Evolutionary conservation across 208 protist species (phyloP).

Genomic region (Porcisia deanei): DNA sequence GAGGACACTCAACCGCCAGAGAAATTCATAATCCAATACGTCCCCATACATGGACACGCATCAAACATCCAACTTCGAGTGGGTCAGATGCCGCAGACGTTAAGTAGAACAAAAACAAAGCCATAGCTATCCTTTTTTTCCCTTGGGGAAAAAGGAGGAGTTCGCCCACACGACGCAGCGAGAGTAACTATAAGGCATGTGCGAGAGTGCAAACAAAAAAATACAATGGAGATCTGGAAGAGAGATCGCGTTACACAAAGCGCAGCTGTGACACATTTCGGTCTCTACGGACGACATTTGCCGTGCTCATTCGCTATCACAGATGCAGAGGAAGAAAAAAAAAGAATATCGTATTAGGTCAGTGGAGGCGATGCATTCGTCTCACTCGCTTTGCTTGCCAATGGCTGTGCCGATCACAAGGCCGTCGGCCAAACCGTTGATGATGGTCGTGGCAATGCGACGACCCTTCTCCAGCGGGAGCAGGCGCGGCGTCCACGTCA

Average conservation of each 20-base stretch:
- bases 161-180: no score
- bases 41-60: no score
- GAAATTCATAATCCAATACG: no score
- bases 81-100: no score
- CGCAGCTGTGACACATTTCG: no score
- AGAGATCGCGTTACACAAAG: no score
- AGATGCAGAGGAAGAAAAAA: neutral
- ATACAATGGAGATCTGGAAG: neutral
- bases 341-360: neutral
- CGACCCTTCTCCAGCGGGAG: neutral
- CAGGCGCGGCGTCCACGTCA: neutral
- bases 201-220: neutral
- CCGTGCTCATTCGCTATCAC: neutral
- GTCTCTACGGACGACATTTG: neutral
- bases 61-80: no score
- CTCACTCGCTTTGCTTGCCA: neutral
- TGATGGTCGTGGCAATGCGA: constrained; percentile 6
- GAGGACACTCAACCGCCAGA: no score
- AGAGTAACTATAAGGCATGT: no score
- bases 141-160: no score
- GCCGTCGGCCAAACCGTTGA: constrained; percentile 18
- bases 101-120: no score
- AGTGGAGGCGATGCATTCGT: neutral
- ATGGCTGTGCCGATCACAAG: constrained; percentile 13
- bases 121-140: no score